phyloP scores from a whole-genome alignment of 164 flowering plant species.

The Vitis rupestris region DNA sequence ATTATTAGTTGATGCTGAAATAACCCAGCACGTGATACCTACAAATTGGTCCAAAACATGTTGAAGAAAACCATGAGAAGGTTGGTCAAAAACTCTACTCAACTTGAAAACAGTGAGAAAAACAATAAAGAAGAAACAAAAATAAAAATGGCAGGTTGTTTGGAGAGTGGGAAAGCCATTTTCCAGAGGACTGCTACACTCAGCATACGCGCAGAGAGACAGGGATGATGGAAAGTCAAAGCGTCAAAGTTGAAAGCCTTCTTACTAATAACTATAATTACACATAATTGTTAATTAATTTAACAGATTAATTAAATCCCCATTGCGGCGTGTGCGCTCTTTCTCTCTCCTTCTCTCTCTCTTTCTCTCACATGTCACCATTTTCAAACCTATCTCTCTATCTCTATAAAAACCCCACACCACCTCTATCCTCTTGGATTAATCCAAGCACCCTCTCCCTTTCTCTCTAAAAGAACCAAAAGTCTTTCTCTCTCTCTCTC shows the following conservation, averaged over 20 bases:
- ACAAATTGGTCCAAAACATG: too few species aligned
- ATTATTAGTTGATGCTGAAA: too few species aligned
- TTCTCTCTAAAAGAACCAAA: conserved; percentile 9
- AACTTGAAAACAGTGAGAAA: not conserved
- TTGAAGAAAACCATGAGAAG: too few species aligned
- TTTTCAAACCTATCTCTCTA: conserved; percentile 25
- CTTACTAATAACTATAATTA: conserved; percentile 7
- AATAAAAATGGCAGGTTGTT: not conserved
- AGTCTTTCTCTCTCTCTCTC: conserved; percentile 14
- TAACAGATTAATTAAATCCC: conserved; percentile 9
- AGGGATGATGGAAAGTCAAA: conserved; percentile 32
- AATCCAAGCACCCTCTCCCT: conserved; percentile 22
- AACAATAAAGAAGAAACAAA: not conserved
- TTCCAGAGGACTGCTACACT: not conserved
- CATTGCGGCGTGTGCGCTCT: conserved; percentile 27
- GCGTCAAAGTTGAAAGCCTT: conserved; percentile 34
- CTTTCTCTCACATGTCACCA: conserved; percentile 19
- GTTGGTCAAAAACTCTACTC: too few species aligned
- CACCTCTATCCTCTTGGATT: conserved; percentile 22
- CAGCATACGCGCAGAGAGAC: not conserved
- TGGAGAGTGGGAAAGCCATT: not conserved
- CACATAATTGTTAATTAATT: conserved; percentile 1
- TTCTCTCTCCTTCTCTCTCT: not conserved
- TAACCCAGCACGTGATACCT: too few species aligned
- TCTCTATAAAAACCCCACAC: conserved; percentile 32